These are phyloP conservation scores for Fusarium sp. DNA, from an alignment of 2,329 filamentous ascomycete species.

Conservation along the genomic window DNA sequence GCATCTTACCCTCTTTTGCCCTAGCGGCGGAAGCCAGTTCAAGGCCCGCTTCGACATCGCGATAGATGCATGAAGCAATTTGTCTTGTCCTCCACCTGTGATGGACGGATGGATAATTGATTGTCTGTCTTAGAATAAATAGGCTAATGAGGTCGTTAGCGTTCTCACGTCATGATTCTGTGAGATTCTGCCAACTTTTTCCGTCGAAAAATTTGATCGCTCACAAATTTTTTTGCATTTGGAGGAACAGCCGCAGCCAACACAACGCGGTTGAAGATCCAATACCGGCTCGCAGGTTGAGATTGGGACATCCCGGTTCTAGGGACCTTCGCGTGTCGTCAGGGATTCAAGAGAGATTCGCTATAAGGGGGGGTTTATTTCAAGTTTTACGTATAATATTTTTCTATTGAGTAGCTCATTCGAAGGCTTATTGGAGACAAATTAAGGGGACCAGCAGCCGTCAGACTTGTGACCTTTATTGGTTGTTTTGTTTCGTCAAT, in stretches of 20 bases:
- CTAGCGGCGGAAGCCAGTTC: conserved; percentile 39
- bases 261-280: background rate
- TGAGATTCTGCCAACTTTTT: background rate
- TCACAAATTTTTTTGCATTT: background rate
- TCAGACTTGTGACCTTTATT: background rate
- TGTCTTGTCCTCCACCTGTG: conserved; percentile 18
- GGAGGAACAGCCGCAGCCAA: background rate
- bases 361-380: conserved; percentile 11
- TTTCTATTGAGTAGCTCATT: background rate
- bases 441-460: background rate
- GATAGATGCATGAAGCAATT: conserved; percentile 47
- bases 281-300: conserved; percentile 17
- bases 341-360: conserved; percentile 17
- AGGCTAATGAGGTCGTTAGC: conserved; percentile 12
- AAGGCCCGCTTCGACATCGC: conserved; percentile 26
- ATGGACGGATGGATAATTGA: background rate
- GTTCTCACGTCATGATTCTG: conserved; percentile 16
- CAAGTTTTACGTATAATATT: conserved; percentile 5
- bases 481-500: conserved; percentile 7
- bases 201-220: background rate
- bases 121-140: conserved; percentile 21
- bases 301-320: conserved; percentile 28
- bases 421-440: background rate
- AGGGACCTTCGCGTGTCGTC: conserved; percentile 37
- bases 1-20: conserved; percentile 1